phyloP scores from a whole-genome alignment of 768 basidiomycete species.

The Cytidiella melzeri region DNA sequence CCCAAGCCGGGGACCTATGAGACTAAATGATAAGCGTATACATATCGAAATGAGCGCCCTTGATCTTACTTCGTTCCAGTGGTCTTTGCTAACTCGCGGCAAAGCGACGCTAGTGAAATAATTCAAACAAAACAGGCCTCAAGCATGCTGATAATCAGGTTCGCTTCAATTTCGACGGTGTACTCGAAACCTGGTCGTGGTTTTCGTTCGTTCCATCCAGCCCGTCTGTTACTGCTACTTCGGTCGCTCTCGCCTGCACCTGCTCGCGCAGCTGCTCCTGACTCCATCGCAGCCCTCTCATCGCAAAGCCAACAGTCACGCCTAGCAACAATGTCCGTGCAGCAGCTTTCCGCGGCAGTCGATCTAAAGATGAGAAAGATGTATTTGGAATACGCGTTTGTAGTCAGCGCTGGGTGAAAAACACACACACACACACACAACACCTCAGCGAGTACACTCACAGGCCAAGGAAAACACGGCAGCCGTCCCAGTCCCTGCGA shows the following conservation, averaged over 20 bases:
- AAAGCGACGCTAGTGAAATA: too few relatives aligned
- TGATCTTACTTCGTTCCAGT: too few relatives aligned
- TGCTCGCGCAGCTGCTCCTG: constrained; percentile 21
- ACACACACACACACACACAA: not conserved
- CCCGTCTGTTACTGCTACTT: constrained; percentile 18
- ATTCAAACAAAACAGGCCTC: too few relatives aligned
- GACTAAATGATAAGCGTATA: too few relatives aligned
- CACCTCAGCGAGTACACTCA: constrained; percentile 27
- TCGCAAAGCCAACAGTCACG: constrained; percentile 45
- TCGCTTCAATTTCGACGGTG: too few relatives aligned
- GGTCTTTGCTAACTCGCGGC: too few relatives aligned
- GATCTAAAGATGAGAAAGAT: constrained; percentile 37
- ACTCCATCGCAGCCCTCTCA: constrained; percentile 35
- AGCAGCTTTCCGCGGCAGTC: constrained; percentile 46
- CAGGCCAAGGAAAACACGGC: constrained; percentile 50
- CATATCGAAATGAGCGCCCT: too few relatives aligned
- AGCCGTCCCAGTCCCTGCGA: constrained; percentile 62
- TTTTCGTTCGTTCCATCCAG: constrained; percentile 7
- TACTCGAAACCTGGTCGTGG: too few relatives aligned
- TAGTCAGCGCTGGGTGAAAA: not conserved
- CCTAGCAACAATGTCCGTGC: constrained; percentile 49
- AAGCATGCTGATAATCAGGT: too few relatives aligned
- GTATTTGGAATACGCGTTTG: not conserved
- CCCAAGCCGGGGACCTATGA: too few relatives aligned
- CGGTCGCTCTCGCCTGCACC: constrained; percentile 20